A percentile compares a stretch with the other conserved stretches of the same genome.
phyloP scores from a whole-genome alignment of 768 basidiomycete species.

The Cyclocybe aegerita region DNA sequence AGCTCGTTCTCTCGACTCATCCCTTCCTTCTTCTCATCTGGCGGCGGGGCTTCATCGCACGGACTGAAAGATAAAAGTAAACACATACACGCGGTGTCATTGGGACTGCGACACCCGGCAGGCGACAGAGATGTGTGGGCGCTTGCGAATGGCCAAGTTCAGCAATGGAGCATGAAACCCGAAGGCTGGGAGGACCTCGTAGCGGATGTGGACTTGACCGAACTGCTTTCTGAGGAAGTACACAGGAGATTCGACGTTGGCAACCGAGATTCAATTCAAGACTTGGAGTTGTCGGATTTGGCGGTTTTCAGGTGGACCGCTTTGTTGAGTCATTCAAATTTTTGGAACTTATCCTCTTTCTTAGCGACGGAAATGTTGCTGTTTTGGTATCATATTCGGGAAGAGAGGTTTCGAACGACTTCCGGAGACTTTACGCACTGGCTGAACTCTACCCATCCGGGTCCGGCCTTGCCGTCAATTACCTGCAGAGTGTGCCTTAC shows the following conservation, averaged over 20 bases:
- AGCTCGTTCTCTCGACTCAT: constrained; percentile 41
- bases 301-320: constrained; percentile 33
- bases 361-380: constrained; percentile 51
- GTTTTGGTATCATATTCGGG: constrained; percentile 71
- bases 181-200: constrained; percentile 73
- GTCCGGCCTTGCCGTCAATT: constrained; percentile 44
- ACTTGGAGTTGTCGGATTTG: constrained; percentile 75
- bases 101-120: constrained; percentile 40
- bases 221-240: constrained; percentile 46
- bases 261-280: constrained; percentile 47
- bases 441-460: constrained; percentile 44
- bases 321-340: background rate
- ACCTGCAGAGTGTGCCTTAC: constrained; percentile 65
- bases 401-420: constrained; percentile 44
- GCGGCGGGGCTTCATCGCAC: constrained; percentile 36
- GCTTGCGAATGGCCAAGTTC: constrained; percentile 64
- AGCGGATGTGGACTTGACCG: constrained; percentile 55
- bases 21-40: constrained; percentile 41
- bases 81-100: constrained; percentile 64
- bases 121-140: constrained; percentile 64
- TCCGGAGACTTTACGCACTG: constrained; percentile 67
- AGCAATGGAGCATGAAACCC: constrained; percentile 66
- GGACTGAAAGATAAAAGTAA: constrained; percentile 46
- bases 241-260: constrained; percentile 40
- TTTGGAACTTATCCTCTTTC: background rate